Conservation (phyloP, 2,329 filamentous ascomycete genomes). For the Aspergillus clavatus region DNA sequence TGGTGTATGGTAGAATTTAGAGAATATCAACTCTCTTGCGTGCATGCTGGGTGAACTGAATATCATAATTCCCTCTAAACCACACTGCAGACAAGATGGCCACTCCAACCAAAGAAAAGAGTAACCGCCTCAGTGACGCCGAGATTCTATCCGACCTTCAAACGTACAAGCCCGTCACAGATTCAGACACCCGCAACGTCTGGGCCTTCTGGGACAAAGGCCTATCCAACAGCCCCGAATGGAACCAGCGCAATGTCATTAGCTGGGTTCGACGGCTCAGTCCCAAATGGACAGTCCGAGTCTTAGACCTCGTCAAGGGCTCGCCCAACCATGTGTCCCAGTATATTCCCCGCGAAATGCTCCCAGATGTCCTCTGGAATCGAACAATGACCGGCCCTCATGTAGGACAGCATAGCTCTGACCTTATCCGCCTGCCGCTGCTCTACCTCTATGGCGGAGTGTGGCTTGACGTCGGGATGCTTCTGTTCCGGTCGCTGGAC, state of each 20-base stretch:
- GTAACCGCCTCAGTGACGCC: neutral
- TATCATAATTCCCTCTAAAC: neutral
- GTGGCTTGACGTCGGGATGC: slow-evolving; percentile 1
- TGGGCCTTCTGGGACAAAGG: slow-evolving; percentile 45
- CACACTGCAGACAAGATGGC: neutral
- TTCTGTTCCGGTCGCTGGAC: slow-evolving; percentile 9
- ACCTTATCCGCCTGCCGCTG: slow-evolving; percentile 23
- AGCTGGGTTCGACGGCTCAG: slow-evolving; percentile 43
- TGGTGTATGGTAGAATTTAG: neutral
- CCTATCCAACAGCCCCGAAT: slow-evolving; percentile 33
- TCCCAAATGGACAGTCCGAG: slow-evolving; percentile 39
- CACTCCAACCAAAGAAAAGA: neutral
- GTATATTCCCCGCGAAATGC: slow-evolving; percentile 1
- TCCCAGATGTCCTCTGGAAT: slow-evolving; percentile 11
- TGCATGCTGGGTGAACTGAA: neutral
- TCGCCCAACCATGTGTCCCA: slow-evolving; percentile 32
- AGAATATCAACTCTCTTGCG: neutral
- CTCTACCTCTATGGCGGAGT: slow-evolving; percentile 40
- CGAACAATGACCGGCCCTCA: slow-evolving; percentile 11
- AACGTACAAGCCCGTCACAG: neutral
- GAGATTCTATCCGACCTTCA: neutral
- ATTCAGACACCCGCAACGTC: slow-evolving; percentile 25
- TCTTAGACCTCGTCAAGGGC: slow-evolving; percentile 35
- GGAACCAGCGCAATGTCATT: slow-evolving; percentile 36
- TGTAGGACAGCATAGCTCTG: slow-evolving; percentile 12